Percentiles rank a stretch among this genome's conserved stretches.
Conservation (phyloP, 768 basidiomycete species). For the Gloeophyllum trabeum region DNA sequence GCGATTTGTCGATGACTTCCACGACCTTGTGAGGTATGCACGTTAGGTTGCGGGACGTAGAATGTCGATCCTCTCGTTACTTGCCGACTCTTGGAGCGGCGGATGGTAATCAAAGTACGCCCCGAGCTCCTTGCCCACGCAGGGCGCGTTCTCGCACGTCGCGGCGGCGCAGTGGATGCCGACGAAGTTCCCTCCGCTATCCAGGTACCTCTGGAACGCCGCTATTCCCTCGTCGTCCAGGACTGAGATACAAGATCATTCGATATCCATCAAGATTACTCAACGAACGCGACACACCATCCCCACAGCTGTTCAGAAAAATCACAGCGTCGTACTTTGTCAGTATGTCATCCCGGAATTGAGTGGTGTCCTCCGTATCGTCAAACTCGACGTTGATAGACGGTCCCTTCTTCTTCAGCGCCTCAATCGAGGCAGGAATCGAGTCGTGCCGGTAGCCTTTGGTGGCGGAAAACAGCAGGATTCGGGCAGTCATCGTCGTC, state of each 20-base stretch:
- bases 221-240: slow-evolving; percentile 46
- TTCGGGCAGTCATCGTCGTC: slow-evolving; percentile 9
- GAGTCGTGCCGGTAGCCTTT: slow-evolving; percentile 60
- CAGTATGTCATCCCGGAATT: slow-evolving; percentile 46
- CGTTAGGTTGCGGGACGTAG: no score
- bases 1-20: slow-evolving; percentile 24
- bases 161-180: slow-evolving; percentile 61
- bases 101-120: slow-evolving; percentile 70
- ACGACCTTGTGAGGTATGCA: no score
- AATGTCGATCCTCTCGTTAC: no score
- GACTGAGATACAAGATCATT: slow-evolving; percentile 26
- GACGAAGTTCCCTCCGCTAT: slow-evolving; percentile 60
- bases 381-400: slow-evolving; percentile 44
- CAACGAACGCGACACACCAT: slow-evolving; percentile 32
- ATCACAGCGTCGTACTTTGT: slow-evolving; percentile 51
- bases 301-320: slow-evolving; percentile 60
- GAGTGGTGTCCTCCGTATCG: slow-evolving; percentile 47
- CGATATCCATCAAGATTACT: slow-evolving; percentile 1
- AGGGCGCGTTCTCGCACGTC: slow-evolving; percentile 45
- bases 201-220: slow-evolving; percentile 54
- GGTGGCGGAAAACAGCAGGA: slow-evolving; percentile 57
- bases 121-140: slow-evolving; percentile 27
- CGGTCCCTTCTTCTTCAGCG: slow-evolving; percentile 33
- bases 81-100: slow-evolving; percentile 38
- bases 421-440: slow-evolving; percentile 58